These are phyloP conservation scores for Russula ochroleuca DNA, from an alignment of 768 basidiomycete species.

Conservation along the genomic window DNA sequence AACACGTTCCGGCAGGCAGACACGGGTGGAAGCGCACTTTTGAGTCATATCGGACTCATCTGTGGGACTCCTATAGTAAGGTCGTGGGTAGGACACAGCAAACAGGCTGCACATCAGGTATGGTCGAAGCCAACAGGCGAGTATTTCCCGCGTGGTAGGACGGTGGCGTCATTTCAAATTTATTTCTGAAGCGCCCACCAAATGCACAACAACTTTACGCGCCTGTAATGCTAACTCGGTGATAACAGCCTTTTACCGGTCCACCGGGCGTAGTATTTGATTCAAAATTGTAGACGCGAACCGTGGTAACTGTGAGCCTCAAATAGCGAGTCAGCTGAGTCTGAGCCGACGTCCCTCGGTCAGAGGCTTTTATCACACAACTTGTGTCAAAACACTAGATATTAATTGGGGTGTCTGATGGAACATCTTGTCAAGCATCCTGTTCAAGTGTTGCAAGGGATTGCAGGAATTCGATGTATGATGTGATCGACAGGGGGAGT, in stretches of 20 bases:
- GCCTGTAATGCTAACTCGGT: neutral
- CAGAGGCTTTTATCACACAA: neutral
- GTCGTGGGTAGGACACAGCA: constrained; percentile 12
- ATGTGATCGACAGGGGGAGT: neutral
- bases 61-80: neutral
- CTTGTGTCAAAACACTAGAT: neutral
- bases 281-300: neutral
- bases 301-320: neutral
- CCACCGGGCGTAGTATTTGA: neutral
- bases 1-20: constrained; percentile 19
- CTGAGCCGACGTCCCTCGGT: neutral
- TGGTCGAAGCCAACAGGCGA: neutral
- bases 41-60: constrained; percentile 10
- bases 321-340: neutral
- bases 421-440: no score
- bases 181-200: neutral
- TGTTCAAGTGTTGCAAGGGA: neutral
- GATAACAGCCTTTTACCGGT: neutral
- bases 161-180: constrained; percentile 21
- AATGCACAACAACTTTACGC: no score
- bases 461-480: neutral
- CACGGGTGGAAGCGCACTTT: constrained; percentile 9
- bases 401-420: neutral
- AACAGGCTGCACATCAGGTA: constrained; percentile 2
- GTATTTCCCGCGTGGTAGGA: constrained; percentile 1